Percentiles rank a stretch among this genome's conserved stretches.
Evolutionary conservation across 2,329 filamentous ascomycete species (phyloP).

Genomic region (Fusarium lateritium): DNA sequence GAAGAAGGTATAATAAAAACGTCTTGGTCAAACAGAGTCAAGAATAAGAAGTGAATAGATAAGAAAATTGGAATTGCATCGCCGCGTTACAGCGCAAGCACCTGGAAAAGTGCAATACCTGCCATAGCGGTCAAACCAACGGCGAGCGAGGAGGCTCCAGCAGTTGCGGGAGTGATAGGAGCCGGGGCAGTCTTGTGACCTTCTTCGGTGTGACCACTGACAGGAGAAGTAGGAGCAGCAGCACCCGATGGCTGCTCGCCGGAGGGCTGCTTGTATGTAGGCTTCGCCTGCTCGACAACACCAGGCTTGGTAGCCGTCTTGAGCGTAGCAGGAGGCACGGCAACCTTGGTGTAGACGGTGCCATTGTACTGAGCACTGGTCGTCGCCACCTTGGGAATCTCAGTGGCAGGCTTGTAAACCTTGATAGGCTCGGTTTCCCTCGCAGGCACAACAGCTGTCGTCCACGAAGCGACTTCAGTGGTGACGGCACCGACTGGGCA

Average conservation of each 20-base stretch:
- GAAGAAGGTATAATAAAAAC: slow-evolving; percentile 22
- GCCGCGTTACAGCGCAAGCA: slow-evolving; percentile 48
- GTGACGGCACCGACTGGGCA: slow-evolving; percentile 58
- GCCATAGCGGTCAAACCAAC: slow-evolving; percentile 48
- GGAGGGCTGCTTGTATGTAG: slow-evolving; percentile 25
- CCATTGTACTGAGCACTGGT: slow-evolving; percentile 22
- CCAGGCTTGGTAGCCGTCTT: slow-evolving; percentile 40
- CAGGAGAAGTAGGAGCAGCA: slow-evolving; percentile 43
- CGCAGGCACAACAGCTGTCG: slow-evolving; percentile 36
- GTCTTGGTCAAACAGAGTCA: slow-evolving; percentile 14
- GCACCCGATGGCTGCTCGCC: slow-evolving; percentile 32
- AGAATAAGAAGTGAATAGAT: slow-evolving; percentile 15
- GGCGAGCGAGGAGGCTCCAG: slow-evolving; percentile 59
- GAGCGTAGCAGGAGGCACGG: slow-evolving; percentile 34
- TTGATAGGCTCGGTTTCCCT: slow-evolving; percentile 37
- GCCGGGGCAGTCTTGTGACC: slow-evolving; percentile 30
- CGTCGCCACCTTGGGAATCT: slow-evolving; percentile 25
- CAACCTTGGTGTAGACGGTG: slow-evolving; percentile 31
- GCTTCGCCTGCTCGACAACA: slow-evolving; percentile 31
- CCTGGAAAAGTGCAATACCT: slow-evolving; percentile 48
- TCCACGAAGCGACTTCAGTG: slow-evolving; percentile 50
- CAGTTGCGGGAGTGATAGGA: slow-evolving; percentile 60
- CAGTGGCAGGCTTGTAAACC: slow-evolving; percentile 29
- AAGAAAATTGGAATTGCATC: not conserved
- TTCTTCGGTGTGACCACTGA: slow-evolving; percentile 48